These are phyloP conservation scores for Proliferodiscus dingleyae DNA, from an alignment of 2,329 filamentous ascomycete genomes.

Conservation along the genomic window DNA sequence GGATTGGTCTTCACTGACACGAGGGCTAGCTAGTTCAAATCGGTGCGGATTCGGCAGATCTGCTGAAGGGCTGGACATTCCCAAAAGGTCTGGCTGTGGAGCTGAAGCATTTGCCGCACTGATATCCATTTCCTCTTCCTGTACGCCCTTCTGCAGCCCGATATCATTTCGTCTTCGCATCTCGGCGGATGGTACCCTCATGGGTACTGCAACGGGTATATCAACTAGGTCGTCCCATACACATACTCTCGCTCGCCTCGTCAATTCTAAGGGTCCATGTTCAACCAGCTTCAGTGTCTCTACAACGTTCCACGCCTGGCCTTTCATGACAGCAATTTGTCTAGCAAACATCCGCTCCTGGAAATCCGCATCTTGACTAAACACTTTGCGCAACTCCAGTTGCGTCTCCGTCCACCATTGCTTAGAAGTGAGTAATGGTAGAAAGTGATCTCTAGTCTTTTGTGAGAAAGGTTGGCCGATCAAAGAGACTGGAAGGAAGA, in stretches of 20 bases:
- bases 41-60: slow-evolving; percentile 71
- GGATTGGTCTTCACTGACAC: slow-evolving; percentile 24
- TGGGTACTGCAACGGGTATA: slow-evolving; percentile 86
- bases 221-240: slow-evolving; percentile 99
- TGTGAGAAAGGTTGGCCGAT: slow-evolving; percentile 96
- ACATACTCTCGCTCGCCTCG: slow-evolving; percentile 82
- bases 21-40: slow-evolving; percentile 58
- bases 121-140: slow-evolving; percentile 91
- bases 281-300: slow-evolving; percentile 91
- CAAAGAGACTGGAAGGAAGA: slow-evolving; percentile 92
- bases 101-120: slow-evolving; percentile 60
- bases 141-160: slow-evolving; percentile 38
- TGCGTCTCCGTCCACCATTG: slow-evolving; percentile 97
- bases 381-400: slow-evolving; percentile 76
- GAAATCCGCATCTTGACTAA: slow-evolving; percentile 90
- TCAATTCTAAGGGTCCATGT: slow-evolving; percentile 90
- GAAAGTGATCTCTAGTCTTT: slow-evolving; percentile 87
- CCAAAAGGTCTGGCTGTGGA: slow-evolving; percentile 60
- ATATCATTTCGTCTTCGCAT: slow-evolving; percentile 62
- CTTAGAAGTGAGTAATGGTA: slow-evolving; percentile 91
- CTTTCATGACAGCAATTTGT: slow-evolving; percentile 98
- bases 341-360: slow-evolving; percentile 99
- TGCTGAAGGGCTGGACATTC: slow-evolving; percentile 45
- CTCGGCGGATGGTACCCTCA: slow-evolving; percentile 81
- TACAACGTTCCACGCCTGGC: slow-evolving; percentile 98